Evolutionary conservation across 371 early-diverging fungal species (phyloP).

Genomic region (Rhizopus stolonifer): DNA sequence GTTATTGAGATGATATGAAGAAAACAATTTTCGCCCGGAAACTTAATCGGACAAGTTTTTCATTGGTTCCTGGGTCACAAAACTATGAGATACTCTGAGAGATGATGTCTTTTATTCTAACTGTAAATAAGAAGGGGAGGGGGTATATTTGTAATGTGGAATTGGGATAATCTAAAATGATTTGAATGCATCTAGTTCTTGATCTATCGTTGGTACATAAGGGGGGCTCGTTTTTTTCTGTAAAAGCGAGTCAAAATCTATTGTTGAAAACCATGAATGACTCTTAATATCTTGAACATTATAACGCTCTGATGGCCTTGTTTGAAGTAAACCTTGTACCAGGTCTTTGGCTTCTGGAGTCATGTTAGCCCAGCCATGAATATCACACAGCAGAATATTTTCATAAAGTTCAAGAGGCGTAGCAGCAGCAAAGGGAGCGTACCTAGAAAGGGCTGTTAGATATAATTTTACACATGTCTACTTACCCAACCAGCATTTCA

Average conservation of each 20-base stretch:
- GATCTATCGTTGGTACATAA: conserved; percentile 64
- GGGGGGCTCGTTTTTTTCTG: conserved; percentile 60
- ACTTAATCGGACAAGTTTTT: too few species aligned
- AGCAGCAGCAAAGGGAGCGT: conserved; percentile 9
- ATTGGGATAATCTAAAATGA: too few species aligned
- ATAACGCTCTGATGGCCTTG: conserved; percentile 80
- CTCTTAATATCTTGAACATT: conserved; percentile 82
- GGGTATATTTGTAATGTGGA: too few species aligned
- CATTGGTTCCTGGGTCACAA: too few species aligned
- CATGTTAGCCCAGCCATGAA: conserved; percentile 77
- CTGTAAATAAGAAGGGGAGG: too few species aligned
- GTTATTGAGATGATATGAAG: conserved; percentile 1
- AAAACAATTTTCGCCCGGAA: neutral
- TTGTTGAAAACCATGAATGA: conserved; percentile 70
- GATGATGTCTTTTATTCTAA: too few species aligned
- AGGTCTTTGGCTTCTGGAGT: conserved; percentile 84
- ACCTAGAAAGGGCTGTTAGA: conserved; percentile 50
- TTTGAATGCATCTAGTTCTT: too few species aligned
- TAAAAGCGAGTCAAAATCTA: conserved; percentile 63
- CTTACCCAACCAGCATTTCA: conserved; percentile 87
- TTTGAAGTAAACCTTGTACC: conserved; percentile 74
- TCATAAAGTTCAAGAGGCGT: conserved; percentile 89
- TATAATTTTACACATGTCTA: neutral
- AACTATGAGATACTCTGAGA: too few species aligned
- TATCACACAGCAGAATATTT: conserved; percentile 79